Evolutionary conservation across 495 filamentous ascomycete species (phyloP).

Genomic region (Bryoglossum gracile): DNA sequence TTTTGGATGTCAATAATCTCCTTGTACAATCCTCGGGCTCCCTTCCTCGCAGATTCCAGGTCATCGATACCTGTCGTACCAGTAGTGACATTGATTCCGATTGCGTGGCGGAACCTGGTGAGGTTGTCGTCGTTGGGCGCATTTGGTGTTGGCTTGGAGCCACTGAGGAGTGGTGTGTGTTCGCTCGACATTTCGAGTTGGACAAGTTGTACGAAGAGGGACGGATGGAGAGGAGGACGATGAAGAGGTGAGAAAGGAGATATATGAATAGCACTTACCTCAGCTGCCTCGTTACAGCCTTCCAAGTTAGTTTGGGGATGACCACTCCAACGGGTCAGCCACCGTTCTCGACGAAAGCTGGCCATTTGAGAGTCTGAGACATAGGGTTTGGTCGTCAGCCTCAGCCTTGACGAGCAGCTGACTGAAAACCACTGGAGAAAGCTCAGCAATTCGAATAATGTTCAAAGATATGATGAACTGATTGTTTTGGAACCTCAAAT

Average conservation of each 20-base stretch:
- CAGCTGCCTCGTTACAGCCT: neutral
- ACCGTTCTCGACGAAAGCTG: neutral
- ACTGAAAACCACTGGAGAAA: no score
- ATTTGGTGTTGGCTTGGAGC: neutral
- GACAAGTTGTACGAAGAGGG: neutral
- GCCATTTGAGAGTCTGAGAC: neutral
- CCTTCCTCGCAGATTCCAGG: conserved; percentile 15
- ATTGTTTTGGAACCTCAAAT: no score
- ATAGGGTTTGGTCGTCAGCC: neutral
- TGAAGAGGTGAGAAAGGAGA: neutral
- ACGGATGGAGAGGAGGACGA: neutral
- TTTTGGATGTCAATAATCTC: conserved; percentile 14
- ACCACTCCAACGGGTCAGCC: neutral
- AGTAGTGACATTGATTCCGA: conserved; percentile 13
- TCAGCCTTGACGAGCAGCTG: no score
- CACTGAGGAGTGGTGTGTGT: conserved; percentile 7
- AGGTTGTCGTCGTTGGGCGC: conserved; percentile 8
- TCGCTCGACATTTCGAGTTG: neutral
- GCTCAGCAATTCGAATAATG: no score
- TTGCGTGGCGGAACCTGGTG: conserved; percentile 16
- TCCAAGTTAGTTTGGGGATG: neutral
- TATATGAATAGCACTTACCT: neutral
- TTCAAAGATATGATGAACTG: no score
- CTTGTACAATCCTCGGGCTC: conserved; percentile 15
- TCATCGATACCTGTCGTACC: neutral